These are phyloP conservation scores for Pichia paraexigua DNA, from an alignment of 805 yeast genomes.

Conservation along the genomic window DNA sequence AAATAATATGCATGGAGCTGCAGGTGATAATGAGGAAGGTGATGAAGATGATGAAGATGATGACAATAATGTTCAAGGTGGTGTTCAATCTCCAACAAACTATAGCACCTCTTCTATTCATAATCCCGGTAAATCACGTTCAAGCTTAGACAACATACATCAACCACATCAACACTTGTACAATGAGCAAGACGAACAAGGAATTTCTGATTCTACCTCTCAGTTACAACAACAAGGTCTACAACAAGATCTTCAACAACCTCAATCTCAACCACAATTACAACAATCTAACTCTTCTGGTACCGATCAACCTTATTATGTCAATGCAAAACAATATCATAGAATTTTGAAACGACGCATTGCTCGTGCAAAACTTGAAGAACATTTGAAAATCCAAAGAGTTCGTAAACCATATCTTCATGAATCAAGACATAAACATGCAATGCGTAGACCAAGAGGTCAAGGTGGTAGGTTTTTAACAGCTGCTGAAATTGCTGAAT, in stretches of 20 bases:
- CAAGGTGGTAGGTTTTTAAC: conserved; percentile 97
- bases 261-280: not conserved
- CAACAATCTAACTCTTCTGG: not conserved
- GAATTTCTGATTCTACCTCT: not conserved
- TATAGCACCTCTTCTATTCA: not conserved
- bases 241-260: not conserved
- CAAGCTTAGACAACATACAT: not conserved
- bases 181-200: not conserved
- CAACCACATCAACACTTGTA: not conserved
- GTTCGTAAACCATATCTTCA: conserved; percentile 92
- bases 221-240: not conserved
- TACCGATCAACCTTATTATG: conserved; percentile 87
- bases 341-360: conserved; percentile 87
- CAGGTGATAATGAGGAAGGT: not conserved
- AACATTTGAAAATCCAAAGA: conserved; percentile 74
- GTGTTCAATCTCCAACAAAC: not conserved
- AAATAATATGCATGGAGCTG: not conserved
- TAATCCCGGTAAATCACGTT: not conserved
- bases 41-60: no score
- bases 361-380: conserved; percentile 91
- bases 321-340: conserved; percentile 96
- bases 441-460: conserved; percentile 98
- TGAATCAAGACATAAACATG: conserved; percentile 96
- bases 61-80: no score
- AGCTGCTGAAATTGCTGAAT: conserved; percentile 80